Conservation (phyloP, 441 rosid species). For the Arabidopsis lyrata region DNA sequence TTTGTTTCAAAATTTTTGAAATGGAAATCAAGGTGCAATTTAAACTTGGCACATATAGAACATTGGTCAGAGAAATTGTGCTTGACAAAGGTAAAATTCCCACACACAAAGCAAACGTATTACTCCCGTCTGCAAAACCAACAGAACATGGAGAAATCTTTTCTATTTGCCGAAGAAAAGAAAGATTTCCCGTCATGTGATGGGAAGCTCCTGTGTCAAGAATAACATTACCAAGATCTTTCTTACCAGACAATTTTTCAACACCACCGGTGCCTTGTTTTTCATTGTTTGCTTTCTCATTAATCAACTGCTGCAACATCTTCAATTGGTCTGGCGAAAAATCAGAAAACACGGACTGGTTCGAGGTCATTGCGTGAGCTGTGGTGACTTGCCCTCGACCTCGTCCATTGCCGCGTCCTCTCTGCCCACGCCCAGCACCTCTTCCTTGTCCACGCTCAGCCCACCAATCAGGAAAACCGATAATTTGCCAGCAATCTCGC, state of each 20-base stretch:
- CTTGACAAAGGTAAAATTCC: not conserved
- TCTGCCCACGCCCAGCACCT: too few relatives aligned
- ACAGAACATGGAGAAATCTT: not conserved
- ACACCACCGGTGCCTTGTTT: not conserved
- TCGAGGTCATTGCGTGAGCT: too few relatives aligned
- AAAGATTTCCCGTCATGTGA: not conserved
- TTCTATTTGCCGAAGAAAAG: not conserved
- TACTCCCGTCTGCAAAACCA: not conserved
- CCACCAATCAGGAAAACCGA: too few relatives aligned
- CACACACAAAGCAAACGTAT: not conserved
- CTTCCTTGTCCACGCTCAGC: too few relatives aligned
- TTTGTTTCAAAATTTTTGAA: not conserved
- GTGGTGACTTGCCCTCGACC: too few relatives aligned
- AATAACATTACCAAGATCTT: not conserved
- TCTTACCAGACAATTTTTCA: not conserved
- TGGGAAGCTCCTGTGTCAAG: not conserved
- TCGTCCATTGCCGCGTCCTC: too few relatives aligned
- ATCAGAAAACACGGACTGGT: too few relatives aligned
- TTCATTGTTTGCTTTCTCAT: not conserved
- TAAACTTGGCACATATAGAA: not conserved
- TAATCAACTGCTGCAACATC: too few relatives aligned
- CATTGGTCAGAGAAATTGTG: not conserved
- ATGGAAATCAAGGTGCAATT: not conserved
- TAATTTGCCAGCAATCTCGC: too few relatives aligned
- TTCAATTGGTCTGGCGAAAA: too few relatives aligned